These are phyloP conservation scores for Candolleomyces aberdarensis DNA, from an alignment of 768 basidiomycete genomes.

Conservation along the genomic window DNA sequence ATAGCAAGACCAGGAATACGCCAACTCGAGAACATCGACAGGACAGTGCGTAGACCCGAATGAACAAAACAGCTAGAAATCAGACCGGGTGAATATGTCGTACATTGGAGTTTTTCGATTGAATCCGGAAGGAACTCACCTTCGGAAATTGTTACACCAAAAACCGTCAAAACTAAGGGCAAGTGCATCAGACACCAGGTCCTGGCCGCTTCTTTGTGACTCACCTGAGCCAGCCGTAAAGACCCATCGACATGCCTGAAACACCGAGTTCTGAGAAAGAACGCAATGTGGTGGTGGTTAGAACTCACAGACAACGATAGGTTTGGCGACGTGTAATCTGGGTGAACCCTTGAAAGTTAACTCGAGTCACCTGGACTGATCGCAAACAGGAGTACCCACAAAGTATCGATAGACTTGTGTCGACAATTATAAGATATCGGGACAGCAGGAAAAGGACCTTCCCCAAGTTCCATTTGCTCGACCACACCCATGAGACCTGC, in stretches of 20 bases:
- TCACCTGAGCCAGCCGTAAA: neutral
- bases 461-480: neutral
- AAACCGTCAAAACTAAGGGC: neutral
- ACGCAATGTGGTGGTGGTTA: too few relatives aligned
- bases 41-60: neutral
- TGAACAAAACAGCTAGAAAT: neutral
- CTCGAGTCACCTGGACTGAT: too few relatives aligned
- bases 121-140: neutral
- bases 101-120: neutral
- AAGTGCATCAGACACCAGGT: neutral
- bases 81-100: neutral
- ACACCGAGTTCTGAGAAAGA: neutral
- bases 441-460: neutral
- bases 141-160: neutral
- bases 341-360: too few relatives aligned
- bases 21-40: neutral
- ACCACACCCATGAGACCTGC: neutral
- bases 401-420: neutral
- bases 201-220: neutral
- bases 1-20: neutral
- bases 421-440: neutral
- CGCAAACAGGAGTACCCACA: neutral
- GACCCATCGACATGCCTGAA: neutral
- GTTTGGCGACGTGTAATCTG: too few relatives aligned
- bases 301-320: too few relatives aligned